Percentiles rank a stretch among this genome's conserved stretches.
Evolutionary conservation across 2,329 filamentous ascomycete species (phyloP).

Genomic region (Didymella lethalis): DNA sequence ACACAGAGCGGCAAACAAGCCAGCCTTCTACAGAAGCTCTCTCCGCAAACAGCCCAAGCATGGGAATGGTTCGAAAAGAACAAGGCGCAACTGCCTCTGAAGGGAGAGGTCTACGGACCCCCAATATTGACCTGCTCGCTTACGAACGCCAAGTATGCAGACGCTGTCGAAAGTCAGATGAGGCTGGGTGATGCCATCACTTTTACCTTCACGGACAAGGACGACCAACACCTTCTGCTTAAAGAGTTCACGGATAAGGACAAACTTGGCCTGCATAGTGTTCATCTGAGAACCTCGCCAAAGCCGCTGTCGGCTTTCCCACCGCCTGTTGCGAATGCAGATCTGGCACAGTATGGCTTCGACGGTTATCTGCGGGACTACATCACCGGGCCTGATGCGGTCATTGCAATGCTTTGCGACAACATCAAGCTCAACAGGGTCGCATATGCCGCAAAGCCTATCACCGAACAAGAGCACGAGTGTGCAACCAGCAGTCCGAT

Average conservation of each 20-base stretch:
- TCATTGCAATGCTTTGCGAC: conserved; percentile 87
- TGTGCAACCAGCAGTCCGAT: conserved; percentile 68
- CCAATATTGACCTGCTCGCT: conserved; percentile 82
- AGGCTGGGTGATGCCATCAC: conserved; percentile 61
- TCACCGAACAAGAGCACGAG: conserved; percentile 73
- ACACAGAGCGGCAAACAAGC: conserved; percentile 53
- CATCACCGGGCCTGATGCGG: conserved; percentile 79
- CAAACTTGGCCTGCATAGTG: conserved; percentile 69
- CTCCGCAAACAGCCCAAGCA: conserved; percentile 70
- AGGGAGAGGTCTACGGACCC: conserved; percentile 80
- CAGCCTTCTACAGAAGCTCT: conserved; percentile 68
- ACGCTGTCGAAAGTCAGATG: conserved; percentile 67
- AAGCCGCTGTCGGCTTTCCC: conserved; percentile 63
- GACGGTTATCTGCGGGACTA: conserved; percentile 83
- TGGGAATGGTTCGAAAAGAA: conserved; percentile 87
- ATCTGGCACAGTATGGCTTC: conserved; percentile 69
- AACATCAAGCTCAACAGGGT: conserved; percentile 73
- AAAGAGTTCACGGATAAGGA: conserved; percentile 64
- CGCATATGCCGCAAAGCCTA: conserved; percentile 69
- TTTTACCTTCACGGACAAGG: conserved; percentile 77
- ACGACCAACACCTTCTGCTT: conserved; percentile 78
- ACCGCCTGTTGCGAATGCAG: conserved; percentile 62
- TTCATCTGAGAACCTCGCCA: conserved; percentile 73
- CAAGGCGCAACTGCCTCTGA: conserved; percentile 65
- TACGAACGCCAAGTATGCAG: conserved; percentile 72